Conservation (phyloP, 768 basidiomycete genomes). For the Peribolospora baueri region DNA sequence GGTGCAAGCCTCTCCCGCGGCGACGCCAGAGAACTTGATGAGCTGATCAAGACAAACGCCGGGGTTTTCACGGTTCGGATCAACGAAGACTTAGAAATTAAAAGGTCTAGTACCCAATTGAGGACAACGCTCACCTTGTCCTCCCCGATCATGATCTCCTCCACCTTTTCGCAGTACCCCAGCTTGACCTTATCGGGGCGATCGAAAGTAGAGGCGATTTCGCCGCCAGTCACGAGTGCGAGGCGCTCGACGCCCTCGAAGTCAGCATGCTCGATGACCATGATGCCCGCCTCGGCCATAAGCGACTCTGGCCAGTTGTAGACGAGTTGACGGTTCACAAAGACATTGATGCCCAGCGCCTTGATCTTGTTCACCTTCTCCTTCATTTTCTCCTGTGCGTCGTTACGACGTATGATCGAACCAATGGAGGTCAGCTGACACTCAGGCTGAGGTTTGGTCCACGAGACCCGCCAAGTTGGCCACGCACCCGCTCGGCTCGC, state of each 20-base stretch:
- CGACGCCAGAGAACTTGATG: slow-evolving; percentile 98
- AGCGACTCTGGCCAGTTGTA: slow-evolving; percentile 98
- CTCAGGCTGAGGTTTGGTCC: neutral
- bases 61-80: neutral
- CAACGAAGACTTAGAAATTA: neutral
- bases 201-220: slow-evolving; percentile 89
- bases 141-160: slow-evolving; percentile 98
- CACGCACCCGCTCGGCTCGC: slow-evolving; percentile 60
- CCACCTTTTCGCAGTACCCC: slow-evolving; percentile 77
- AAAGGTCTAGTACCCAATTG: neutral
- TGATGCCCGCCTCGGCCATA: slow-evolving; percentile 77
- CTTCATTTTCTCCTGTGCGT: slow-evolving; percentile 90
- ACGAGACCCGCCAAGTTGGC: neutral
- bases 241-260: slow-evolving; percentile 95
- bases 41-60: slow-evolving; percentile 30
- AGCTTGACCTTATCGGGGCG: slow-evolving; percentile 76
- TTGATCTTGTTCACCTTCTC: slow-evolving; percentile 88
- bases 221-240: slow-evolving; percentile 88
- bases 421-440: neutral
- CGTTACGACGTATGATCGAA: neutral
- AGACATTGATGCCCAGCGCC: slow-evolving; percentile 79
- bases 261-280: slow-evolving; percentile 94
- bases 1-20: slow-evolving; percentile 90
- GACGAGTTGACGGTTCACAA: slow-evolving; percentile 92
- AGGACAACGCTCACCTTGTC: slow-evolving; percentile 47